Evolutionary conservation across 371 early-diverging fungal genomes (phyloP).

Genomic region (Mucor lusitanicus): DNA sequence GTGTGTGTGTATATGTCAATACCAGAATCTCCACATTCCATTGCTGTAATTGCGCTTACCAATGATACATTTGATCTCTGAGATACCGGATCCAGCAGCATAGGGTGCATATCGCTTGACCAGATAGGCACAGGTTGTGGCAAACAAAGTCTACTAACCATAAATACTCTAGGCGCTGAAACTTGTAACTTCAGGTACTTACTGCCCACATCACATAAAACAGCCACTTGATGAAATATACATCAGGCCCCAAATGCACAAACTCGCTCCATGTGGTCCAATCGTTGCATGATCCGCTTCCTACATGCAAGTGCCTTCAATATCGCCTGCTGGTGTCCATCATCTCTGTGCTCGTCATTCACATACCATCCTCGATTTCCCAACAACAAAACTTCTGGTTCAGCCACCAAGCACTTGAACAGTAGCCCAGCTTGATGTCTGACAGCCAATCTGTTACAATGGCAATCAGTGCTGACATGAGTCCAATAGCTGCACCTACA

Average conservation of each 20-base stretch:
- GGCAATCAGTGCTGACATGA: constrained; percentile 86
- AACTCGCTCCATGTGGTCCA: constrained; percentile 62
- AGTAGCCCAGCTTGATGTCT: constrained; percentile 87
- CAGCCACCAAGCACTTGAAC: constrained; percentile 89
- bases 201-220: constrained; percentile 65
- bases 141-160: constrained; percentile 55
- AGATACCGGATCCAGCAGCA: constrained; percentile 95
- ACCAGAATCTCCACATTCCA: not conserved
- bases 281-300: constrained; percentile 38
- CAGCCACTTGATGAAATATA: constrained; percentile 57
- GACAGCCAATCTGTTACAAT: constrained; percentile 87
- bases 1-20: not conserved
- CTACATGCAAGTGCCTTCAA: not conserved
- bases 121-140: constrained; percentile 56
- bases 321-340: not conserved
- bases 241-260: constrained; percentile 39
- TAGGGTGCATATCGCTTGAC: constrained; percentile 79
- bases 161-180: not conserved
- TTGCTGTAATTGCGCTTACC: constrained; percentile 41
- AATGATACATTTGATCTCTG: constrained; percentile 95
- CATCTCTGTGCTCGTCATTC: constrained; percentile 24
- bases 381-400: constrained; percentile 97
- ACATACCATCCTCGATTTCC: constrained; percentile 67
- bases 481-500: constrained; percentile 78
- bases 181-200: constrained; percentile 20